Base-by-base conservation (phyloP, 352 stramenopile genomes). In the Globisporangium megalacanthum region DNA sequence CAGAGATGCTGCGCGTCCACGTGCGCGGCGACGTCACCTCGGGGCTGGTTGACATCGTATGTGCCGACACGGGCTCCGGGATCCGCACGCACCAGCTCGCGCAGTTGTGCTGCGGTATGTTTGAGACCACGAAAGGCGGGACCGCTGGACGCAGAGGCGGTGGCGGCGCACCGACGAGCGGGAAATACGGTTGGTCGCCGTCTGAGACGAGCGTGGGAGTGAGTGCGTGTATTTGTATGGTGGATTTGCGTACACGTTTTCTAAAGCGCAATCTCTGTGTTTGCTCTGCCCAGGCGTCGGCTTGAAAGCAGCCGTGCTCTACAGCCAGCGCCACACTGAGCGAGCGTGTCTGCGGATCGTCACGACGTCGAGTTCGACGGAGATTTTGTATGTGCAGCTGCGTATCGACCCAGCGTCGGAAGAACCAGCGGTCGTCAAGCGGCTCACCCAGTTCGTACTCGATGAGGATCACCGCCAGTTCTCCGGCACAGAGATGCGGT, bases 401-500 rank as follows among this genome's bases (percentile, higher is more conserved):
- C 68, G 71, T n/a, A 89, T 94, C 36, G 68, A 91, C 54, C 61
- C 75, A 1, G 64, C 77, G 42, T 84, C 70, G 3, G 73, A 86
- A 41, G 70, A 90, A 52, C 68, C 70, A 1, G 81, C 83, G 2
- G 65, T 88, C 4, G 66, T 92, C 37, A 76, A 88, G 62, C 69
- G 70, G 29, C 68, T 89, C 8, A 54, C 68, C 0, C 75, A 85
- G 41, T 94, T 89, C 47, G 58, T 70, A 0, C 65, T 94, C 4
- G 53, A 76, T 50, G 81, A 89, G 64, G 56, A 58, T 4, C 81
- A 93, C 39, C 62, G 81, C 11, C 56, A 73, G 33, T 92, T 94
- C 51, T 92, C 83, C 3, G 83, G 83, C 13, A 94, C 83, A 8
- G 81, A 94, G 49, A 88, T 94, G 73, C 69, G 78, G 8, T 56